Conservation (phyloP, 345 rosid species). For the Eucalyptus victrix region DNA sequence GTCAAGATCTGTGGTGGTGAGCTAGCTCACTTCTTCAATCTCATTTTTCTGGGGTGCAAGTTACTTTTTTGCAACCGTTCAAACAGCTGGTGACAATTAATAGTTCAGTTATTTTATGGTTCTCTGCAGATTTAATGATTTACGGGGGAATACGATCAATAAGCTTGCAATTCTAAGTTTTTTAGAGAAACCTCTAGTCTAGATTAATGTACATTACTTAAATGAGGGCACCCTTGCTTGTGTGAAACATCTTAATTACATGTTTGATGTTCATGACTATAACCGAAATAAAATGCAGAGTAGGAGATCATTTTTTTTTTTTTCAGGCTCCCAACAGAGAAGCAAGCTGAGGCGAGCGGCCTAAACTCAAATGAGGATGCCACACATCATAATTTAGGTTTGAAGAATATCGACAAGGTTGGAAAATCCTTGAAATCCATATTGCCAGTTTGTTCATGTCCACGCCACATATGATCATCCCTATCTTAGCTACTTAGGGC, state of each 20-base stretch:
- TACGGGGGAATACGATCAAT: background rate
- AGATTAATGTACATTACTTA: background rate
- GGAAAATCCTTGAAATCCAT: background rate
- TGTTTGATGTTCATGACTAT: background rate
- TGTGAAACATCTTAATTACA: background rate
- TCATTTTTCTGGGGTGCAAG: background rate
- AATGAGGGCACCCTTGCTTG: background rate
- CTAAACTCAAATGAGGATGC: background rate
- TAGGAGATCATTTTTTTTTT: no score
- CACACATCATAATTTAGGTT: no score
- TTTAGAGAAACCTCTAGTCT: background rate
- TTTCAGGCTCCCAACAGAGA: background rate
- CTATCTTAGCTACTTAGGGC: background rate
- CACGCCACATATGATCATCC: background rate
- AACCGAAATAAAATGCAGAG: background rate
- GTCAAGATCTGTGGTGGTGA: background rate
- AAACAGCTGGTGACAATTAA: background rate
- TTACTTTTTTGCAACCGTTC: background rate
- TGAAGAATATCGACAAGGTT: no score
- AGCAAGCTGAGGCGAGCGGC: background rate
- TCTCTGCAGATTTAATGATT: no score
- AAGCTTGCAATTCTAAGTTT: background rate
- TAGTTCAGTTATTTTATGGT: no score
- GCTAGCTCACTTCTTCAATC: background rate
- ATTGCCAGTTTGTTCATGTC: background rate